Base-by-base conservation (phyloP, 495 filamentous ascomycete genomes). In the Monascus purpureus region DNA sequence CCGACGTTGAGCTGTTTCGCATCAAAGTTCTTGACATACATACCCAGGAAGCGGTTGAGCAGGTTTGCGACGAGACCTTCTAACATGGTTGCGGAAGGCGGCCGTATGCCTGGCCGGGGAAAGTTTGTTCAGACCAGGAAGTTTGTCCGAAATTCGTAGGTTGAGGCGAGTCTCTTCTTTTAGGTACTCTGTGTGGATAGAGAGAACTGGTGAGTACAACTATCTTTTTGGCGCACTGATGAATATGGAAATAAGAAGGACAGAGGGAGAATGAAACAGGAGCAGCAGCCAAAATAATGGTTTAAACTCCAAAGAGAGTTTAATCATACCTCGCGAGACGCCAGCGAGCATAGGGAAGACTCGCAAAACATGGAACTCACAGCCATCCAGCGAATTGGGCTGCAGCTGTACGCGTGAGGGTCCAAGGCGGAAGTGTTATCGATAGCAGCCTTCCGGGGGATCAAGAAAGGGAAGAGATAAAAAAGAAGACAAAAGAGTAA, bases 21-120 rank as follows among this genome's bases (percentile, higher is more conserved):
- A 53, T 97, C 88, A 50, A 97, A 96, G 55, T 97, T 97, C 67
- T 90, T 86, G 52, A 97, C 85, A 62, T 96, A 96, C 75, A 96
- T 94, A 63, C 92, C 92, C 73, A 97, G 59, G 60, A 96, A 94
- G 59, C 92, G 82, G 62, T 97, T 97, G 47, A 97, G 77, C 62
- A 97, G 67, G 54, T 85, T 92, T 42, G 90, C 84, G 40, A 77
- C 70, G 31, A 80, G 49, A 24, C 71, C 67, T 52, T 79, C 75
- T 47, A 80, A 67, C 75, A 80, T 80, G 34, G 26, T 62, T 58
- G 54, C 57, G 46, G 41, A 22, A 28, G 37, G 31, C 20, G 47
- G 47, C 56, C 57, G 49, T 60, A 28, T 42, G 50, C 59, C 52
- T 35, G 52, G 52, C 56, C 49, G 29, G 49, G 50, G 43, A 17